Evolutionary conservation across 352 stramenopile species (phyloP), one percentile per base, ranked within the genome.

Genomic region (Globisporangium radiosum): DNA sequence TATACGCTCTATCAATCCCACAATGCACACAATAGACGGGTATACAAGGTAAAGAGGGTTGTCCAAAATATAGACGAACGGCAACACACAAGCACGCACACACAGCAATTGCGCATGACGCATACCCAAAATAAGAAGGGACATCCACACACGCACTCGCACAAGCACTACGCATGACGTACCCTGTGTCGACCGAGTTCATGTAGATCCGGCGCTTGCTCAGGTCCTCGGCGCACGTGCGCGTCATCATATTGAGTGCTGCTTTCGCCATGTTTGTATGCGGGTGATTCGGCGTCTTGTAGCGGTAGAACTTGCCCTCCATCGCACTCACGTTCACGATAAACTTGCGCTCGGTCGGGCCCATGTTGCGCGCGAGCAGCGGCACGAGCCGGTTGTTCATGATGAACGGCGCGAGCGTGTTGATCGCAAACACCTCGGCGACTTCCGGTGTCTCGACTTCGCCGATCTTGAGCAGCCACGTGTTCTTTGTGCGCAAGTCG

Each of bases 261-360:
- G 95, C 94, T 75, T 99, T 99, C 36, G 96, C 96, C 92, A 98
- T 98, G 82, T 99, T 99, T 17, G 96, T 98, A 71, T 99, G 96
- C 52, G 95, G 94, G 66, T 99, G 95, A 72, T 98, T 97, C 7
- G 91, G 76, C 66, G 95, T 98, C 79, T 99, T 99, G 80, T 97
- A 96, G 17, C 96, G 78, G 71, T 98, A 98, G 66, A 99, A 99
- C 71, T 99, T 99, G 52, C 96, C 96, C 66, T 99, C 96, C 96
- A 98, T 99, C 40, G 96, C 95, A 39, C 88, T 98, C 19, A 99
- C 96, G 63, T 98, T 98, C 55, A 98, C 97, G 56, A 99, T 97
- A 56, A 98, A 98, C 64, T 91, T 93, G 64, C 78, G 83, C 47
- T 90, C 78, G 0, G 52, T 62, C 0, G 67, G 52, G 0, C 54